Percentiles rank a stretch among this genome's conserved stretches.
These are phyloP conservation scores for Solanum lycopersicoides DNA, from an alignment of 257 asterid genomes.

Conservation along the genomic window DNA sequence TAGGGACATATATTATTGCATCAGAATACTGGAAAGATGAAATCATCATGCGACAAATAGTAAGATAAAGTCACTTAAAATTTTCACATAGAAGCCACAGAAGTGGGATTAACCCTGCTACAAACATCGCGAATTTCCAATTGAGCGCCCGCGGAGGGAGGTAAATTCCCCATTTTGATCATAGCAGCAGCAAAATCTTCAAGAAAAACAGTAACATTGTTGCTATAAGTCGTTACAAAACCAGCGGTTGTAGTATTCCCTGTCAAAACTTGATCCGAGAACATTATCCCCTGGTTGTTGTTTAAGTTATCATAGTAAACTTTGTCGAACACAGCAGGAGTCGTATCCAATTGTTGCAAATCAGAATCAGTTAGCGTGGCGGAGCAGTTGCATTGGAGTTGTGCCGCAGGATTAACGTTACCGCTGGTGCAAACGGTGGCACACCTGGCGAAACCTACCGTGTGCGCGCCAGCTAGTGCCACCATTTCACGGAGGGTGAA, in stretches of 20 bases:
- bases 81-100: slow-evolving; percentile 1
- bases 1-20: too few species aligned
- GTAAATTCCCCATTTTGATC: slow-evolving; percentile 2
- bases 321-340: not conserved
- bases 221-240: not conserved
- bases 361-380: not conserved
- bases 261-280: not conserved
- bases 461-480: not conserved
- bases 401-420: not conserved
- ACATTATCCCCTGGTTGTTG: not conserved
- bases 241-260: not conserved
- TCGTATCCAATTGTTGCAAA: not conserved
- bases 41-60: not conserved
- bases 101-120: not conserved
- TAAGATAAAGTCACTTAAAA: too few species aligned
- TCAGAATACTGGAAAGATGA: not conserved
- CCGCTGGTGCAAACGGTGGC: not conserved
- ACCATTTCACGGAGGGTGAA: not conserved
- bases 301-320: not conserved
- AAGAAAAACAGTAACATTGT: not conserved
- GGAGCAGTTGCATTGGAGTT: not conserved
- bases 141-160: not conserved
- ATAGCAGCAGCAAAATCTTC: slow-evolving; percentile 6
- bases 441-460: slow-evolving; percentile 1
- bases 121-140: slow-evolving; percentile 6